Evolutionary conservation across 1,284 basidiomycete species (phyloP), one percentile per base, ranked within the genome.

Genomic region (Apiotrichum mycotoxinovorans): DNA sequence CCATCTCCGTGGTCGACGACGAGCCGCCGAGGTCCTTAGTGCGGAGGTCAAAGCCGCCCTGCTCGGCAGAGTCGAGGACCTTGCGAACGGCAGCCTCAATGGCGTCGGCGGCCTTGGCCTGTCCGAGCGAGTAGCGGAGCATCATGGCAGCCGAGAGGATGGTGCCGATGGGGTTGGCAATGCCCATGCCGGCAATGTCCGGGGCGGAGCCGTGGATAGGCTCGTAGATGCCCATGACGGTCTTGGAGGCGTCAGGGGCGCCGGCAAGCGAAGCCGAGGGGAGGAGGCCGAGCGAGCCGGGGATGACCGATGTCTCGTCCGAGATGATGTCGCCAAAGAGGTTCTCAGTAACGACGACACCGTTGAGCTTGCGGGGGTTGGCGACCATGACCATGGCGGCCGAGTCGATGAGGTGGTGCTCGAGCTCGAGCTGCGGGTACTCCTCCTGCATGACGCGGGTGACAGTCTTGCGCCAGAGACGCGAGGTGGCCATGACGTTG

Each of bases 241-340:
- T 80, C 30, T 84, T 83, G 18, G 76, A 79, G 30, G 86, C 83
- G 50, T 85, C 81, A 1, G 95, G 96, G 30, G 93, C 88, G 43
- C 91, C 93, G 8, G 93, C 89, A 17, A 97, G 84, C 49, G 59
- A 61, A 33, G 95, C 40, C n/a, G 95, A 98, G 20, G 96, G 95
- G 15, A 98, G 83, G 23, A 99, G 84, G 56, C 96, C 96, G 9
- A 98, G 85, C 30, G 96, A 96, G 25, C 96, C 96, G 26, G 95
- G 96, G 69, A 98, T 98, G 64, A 98, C 92, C 65, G 93, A 97
- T 18, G 88, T 87, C 78, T 98, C 92, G 75, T 98, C 94, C 14
- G 92, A 95, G 54, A 97, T 84, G 70, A 97, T 96, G 77, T 97
- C 94, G 55, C 93, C 93, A 66, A 97, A 96, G 73, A 97, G 79